phyloP scores from a whole-genome alignment of 371 early-diverging fungal genomes.

The Haplosporangium sp. region DNA sequence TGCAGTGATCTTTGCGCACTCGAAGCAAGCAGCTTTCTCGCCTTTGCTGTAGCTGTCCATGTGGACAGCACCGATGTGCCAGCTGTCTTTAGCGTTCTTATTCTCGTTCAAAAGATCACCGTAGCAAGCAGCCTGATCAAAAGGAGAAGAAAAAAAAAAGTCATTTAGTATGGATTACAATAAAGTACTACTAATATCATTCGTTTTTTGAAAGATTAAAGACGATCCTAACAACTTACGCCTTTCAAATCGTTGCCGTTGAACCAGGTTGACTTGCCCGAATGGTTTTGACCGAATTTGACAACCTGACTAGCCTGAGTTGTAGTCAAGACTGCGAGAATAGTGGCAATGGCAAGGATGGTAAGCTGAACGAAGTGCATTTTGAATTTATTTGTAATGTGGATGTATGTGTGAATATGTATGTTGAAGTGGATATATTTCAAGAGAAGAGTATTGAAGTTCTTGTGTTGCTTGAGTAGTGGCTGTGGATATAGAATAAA shows the following conservation, averaged over 20 bases:
- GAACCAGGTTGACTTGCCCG: slow-evolving; percentile 48
- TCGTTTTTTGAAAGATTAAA: background rate
- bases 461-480: background rate
- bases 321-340: slow-evolving; percentile 26
- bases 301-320: slow-evolving; percentile 25
- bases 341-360: slow-evolving; percentile 15
- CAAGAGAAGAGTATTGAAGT: too few species aligned
- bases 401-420: too few species aligned
- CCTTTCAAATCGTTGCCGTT: slow-evolving; percentile 38
- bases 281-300: background rate
- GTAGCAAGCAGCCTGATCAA: slow-evolving; percentile 34
- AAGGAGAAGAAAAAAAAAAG: background rate
- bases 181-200: background rate
- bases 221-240: slow-evolving; percentile 20
- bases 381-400: background rate
- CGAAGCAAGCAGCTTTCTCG: slow-evolving; percentile 29
- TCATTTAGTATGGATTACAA: background rate
- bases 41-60: slow-evolving; percentile 11
- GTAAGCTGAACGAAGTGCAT: slow-evolving; percentile 29
- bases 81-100: slow-evolving; percentile 33
- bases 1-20: slow-evolving; percentile 40
- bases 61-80: slow-evolving; percentile 50
- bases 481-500: background rate
- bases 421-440: background rate
- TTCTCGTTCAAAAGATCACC: slow-evolving; percentile 32